Conservation (phyloP, 306 rosid species). For the Vigna reflexopilosa region DNA sequence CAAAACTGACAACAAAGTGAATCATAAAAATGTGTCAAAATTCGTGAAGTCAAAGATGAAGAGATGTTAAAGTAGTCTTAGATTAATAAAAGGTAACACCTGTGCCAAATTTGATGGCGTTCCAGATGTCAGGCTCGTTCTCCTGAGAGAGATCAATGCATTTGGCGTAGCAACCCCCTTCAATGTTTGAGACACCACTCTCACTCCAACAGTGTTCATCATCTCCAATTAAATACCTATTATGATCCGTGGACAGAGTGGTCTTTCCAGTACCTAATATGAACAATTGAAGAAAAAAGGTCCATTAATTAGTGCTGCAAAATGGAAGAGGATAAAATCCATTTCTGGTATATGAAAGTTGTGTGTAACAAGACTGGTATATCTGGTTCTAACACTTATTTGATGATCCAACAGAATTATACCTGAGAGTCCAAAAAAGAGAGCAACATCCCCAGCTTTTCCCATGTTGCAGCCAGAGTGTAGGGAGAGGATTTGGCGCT, state of each 20-base stretch:
- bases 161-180: slow-evolving; percentile 97
- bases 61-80: neutral
- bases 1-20: slow-evolving; percentile 57
- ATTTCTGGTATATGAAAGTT: neutral
- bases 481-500: slow-evolving; percentile 76
- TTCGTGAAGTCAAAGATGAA: slow-evolving; percentile 17
- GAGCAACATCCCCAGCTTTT: slow-evolving; percentile 88
- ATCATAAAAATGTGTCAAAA: slow-evolving; percentile 13
- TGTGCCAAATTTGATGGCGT: slow-evolving; percentile 90
- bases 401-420: neutral
- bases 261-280: slow-evolving; percentile 87
- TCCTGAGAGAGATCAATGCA: slow-evolving; percentile 85
- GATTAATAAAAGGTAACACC: slow-evolving; percentile 48
- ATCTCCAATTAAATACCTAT: slow-evolving; percentile 82
- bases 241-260: slow-evolving; percentile 81
- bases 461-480: slow-evolving; percentile 97
- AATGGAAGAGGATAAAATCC: no score
- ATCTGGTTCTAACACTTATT: neutral
- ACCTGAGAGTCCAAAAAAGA: slow-evolving; percentile 95
- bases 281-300: neutral
- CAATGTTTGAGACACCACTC: slow-evolving; percentile 87
- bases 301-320: neutral
- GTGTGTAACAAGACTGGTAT: neutral
- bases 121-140: slow-evolving; percentile 91
- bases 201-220: slow-evolving; percentile 93